These are phyloP conservation scores for Kluyveromyces wickerhamii DNA, from an alignment of 805 yeast species.

Conservation along the genomic window DNA sequence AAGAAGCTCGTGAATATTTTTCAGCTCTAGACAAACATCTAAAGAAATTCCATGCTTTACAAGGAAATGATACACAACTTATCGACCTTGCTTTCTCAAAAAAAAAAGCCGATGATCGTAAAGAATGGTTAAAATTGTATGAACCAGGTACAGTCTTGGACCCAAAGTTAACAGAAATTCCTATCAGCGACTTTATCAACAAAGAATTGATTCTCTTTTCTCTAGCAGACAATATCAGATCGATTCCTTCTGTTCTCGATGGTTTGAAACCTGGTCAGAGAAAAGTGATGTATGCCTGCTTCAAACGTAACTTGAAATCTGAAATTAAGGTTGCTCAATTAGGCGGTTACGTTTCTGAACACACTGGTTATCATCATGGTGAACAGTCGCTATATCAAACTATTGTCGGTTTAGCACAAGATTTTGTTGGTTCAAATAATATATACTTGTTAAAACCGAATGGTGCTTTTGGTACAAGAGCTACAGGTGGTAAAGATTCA, in stretches of 20 bases:
- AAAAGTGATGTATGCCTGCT: constrained; percentile 82
- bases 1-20: constrained; percentile 84
- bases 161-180: constrained; percentile 65
- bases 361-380: constrained; percentile 94
- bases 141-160: constrained; percentile 90
- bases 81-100: constrained; percentile 93
- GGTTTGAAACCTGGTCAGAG: constrained; percentile 98
- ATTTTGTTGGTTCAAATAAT: constrained; percentile 88
- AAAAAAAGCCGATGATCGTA: constrained; percentile 93
- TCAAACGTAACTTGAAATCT: constrained; percentile 61
- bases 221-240: constrained; percentile 93
- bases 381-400: constrained; percentile 83
- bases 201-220: constrained; percentile 91
- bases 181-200: constrained; percentile 89
- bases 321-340: constrained; percentile 89
- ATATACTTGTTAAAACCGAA: constrained; percentile 77
- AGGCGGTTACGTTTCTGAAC: constrained; percentile 82
- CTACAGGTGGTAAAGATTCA: constrained; percentile 95
- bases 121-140: constrained; percentile 90
- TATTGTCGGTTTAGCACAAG: constrained; percentile 89
- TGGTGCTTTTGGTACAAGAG: constrained; percentile 95
- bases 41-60: constrained; percentile 74
- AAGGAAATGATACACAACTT: constrained; percentile 64
- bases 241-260: constrained; percentile 89
- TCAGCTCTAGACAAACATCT: constrained; percentile 76